phyloP scores from a whole-genome alignment of 169 alveolate species.

The Plasmodium vinckei region DNA sequence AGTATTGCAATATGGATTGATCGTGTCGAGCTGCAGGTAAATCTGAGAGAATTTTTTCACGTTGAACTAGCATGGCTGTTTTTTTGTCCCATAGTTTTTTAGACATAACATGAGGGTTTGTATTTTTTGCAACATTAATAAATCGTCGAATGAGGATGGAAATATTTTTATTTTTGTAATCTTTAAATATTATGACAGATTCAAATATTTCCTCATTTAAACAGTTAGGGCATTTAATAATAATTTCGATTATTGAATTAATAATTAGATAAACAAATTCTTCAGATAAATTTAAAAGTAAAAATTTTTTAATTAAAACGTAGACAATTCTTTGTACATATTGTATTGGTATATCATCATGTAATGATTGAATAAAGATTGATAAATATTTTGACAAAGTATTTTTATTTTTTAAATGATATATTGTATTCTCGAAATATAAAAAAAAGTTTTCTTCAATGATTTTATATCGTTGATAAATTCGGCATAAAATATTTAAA shows the following conservation, averaged over 20 bases:
- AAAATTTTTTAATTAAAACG: conserved; percentile 13
- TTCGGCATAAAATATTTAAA: conserved; percentile 27
- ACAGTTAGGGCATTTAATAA: conserved; percentile 9
- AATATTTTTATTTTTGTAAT: conserved; percentile 36
- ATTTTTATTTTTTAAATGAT: conserved; percentile 14
- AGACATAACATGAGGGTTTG: conserved; percentile 22
- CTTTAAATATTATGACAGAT: conserved; percentile 39
- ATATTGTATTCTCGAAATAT: conserved; percentile 13
- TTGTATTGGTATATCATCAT: conserved; percentile 15
- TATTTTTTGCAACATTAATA: conserved; percentile 23
- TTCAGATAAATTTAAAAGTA: conserved; percentile 23
- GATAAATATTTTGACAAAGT: conserved; percentile 25
- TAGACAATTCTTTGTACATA: conserved; percentile 29
- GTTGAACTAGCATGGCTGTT: conserved; percentile 48
- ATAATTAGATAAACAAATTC: conserved; percentile 48
- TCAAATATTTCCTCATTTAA: conserved; percentile 50
- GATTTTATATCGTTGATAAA: conserved; percentile 45
- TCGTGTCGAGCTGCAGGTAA: conserved; percentile 1
- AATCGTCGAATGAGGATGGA: conserved; percentile 28
- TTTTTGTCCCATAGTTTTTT: conserved; percentile 38
- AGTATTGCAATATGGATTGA: conserved; percentile 12
- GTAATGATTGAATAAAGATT: conserved; percentile 36
- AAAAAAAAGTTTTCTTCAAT: conserved; percentile 51
- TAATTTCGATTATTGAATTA: conserved; percentile 32
- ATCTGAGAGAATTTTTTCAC: not conserved